Evolutionary conservation across 495 filamentous ascomycete genomes (phyloP), one percentile per base, ranked within the genome.

Genomic region (Terfezia boudieri): DNA sequence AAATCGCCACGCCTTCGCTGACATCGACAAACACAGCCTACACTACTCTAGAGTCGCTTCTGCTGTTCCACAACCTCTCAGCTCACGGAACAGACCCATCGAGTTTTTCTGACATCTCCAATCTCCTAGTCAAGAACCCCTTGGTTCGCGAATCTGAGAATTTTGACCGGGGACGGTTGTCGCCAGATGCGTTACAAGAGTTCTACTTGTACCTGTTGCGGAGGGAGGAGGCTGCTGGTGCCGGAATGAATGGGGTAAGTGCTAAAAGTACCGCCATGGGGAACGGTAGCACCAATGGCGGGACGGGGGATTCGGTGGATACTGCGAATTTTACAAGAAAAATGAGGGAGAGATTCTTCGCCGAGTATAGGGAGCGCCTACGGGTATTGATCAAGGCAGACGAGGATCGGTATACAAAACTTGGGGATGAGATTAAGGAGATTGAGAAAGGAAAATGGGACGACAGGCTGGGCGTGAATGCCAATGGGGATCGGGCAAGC

Each of bases 51-150:
- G 89, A 95, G 73, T 79, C 77, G 37, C 74, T 95, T 17, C 75
- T 95, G 55, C 77, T 98, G 58, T 90, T 94, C 69, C 86, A 92
- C 67, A 80, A 82, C 9, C 76, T 98, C 50, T 75, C 76, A 50
- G 67, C 74, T 41, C 73, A 79, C 65, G 82, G 83, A 61, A 69
- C 76, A 55, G 73, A 79, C 49, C 71, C 76, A 16, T 60, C 76
- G 49, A 51, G 11, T 53, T 95, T 95, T 66, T 68, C 66, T 49
- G 71, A 71, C 46, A 84, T 94, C 55, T 88, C 89, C 52, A 73
- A 82, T 50, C 67, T 77, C 26, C 72, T 98, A 59, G 75, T 77
- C 64, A 78, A 73, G 59, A 85, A 87, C 63, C 69, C 71, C 8
- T 70, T 83, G 49, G 70, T 94, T 62, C 78, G 74, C 61, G 70